Evolutionary conservation across 2,329 filamentous ascomycete genomes (phyloP).

Genomic region (Curvularia hawaiiensis): DNA sequence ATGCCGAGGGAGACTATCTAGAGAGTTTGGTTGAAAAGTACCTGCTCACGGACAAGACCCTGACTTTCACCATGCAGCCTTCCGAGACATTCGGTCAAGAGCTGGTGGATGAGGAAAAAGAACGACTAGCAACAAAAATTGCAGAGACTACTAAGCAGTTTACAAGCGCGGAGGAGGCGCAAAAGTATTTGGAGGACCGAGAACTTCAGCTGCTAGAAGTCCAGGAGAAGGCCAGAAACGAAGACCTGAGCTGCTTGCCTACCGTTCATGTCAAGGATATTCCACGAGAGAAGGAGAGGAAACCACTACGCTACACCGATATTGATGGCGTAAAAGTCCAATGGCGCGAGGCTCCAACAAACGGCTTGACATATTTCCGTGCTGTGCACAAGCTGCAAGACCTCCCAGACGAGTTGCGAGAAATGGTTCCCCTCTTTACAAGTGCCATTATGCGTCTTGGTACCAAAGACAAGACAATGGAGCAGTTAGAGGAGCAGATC

Average conservation of each 20-base stretch:
- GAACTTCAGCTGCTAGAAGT: slow-evolving; percentile 81
- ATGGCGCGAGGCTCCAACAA: slow-evolving; percentile 92
- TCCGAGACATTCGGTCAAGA: slow-evolving; percentile 75
- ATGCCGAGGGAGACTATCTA: slow-evolving; percentile 78
- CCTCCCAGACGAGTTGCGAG: slow-evolving; percentile 81
- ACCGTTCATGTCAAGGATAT: slow-evolving; percentile 91
- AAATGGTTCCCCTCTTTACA: slow-evolving; percentile 86
- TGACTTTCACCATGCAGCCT: slow-evolving; percentile 95
- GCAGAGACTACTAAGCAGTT: slow-evolving; percentile 69
- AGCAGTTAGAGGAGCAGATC: slow-evolving; percentile 92
- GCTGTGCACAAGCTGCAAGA: slow-evolving; percentile 80
- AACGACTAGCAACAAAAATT: slow-evolving; percentile 76
- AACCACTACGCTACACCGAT: slow-evolving; percentile 65
- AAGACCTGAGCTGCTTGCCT: slow-evolving; percentile 86
- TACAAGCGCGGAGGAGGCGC: slow-evolving; percentile 73
- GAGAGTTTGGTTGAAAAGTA: slow-evolving; percentile 89
- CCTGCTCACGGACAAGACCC: slow-evolving; percentile 80
- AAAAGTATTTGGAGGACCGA: slow-evolving; percentile 72
- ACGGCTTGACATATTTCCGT: slow-evolving; percentile 94
- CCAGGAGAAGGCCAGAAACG: slow-evolving; percentile 81
- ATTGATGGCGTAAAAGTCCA: slow-evolving; percentile 73
- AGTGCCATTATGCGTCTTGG: slow-evolving; percentile 93
- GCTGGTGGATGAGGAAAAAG: slow-evolving; percentile 75
- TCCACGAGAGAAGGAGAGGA: slow-evolving; percentile 75
- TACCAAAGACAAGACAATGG: slow-evolving; percentile 86